Percentiles rank a stretch among this genome's conserved stretches.
These are phyloP conservation scores for Pistacia vera DNA, from an alignment of 345 rosid genomes.

Conservation along the genomic window DNA sequence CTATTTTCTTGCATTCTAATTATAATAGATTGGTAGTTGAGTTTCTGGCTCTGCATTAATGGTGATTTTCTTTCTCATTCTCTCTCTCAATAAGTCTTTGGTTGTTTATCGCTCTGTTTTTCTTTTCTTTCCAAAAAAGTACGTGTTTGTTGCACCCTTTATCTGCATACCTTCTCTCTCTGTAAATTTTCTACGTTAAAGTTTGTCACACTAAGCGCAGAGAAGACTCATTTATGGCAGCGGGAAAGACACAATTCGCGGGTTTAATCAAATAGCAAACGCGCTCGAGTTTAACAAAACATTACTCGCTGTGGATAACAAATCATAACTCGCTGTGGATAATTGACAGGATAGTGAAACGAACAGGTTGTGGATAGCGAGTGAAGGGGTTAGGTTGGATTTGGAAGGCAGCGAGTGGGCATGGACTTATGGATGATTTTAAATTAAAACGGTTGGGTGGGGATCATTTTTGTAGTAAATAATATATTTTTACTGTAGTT, in stretches of 20 bases:
- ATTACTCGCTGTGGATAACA: neutral
- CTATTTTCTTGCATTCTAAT: conserved; percentile 7
- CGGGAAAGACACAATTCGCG: conserved; percentile 44
- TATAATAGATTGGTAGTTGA: conserved; percentile 45
- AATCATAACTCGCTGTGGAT: neutral
- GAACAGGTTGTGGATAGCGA: neutral
- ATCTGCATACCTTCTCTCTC: neutral
- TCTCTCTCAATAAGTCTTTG: neutral
- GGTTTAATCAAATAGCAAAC: neutral
- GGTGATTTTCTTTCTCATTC: conserved; percentile 14
- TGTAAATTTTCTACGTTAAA: conserved; percentile 22
- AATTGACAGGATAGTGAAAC: neutral
- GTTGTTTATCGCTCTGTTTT: conserved; percentile 4
- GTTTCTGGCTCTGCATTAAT: conserved; percentile 49
- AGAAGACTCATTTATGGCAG: conserved; percentile 48
- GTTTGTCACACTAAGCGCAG: conserved; percentile 6
- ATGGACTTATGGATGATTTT: neutral
- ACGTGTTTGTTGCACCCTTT: neutral
- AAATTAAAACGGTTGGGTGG: conserved; percentile 27
- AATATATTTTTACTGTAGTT: too few species aligned
- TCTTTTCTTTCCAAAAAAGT: neutral
- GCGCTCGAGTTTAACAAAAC: neutral
- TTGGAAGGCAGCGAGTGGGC: conserved; percentile 8
- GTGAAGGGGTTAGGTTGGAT: too few species aligned
- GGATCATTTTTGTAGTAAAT: neutral